A percentile compares a stretch with the other conserved stretches of the same genome.
phyloP scores from a whole-genome alignment of 805 yeast genomes.

The Wickerhamia fluorescens region DNA sequence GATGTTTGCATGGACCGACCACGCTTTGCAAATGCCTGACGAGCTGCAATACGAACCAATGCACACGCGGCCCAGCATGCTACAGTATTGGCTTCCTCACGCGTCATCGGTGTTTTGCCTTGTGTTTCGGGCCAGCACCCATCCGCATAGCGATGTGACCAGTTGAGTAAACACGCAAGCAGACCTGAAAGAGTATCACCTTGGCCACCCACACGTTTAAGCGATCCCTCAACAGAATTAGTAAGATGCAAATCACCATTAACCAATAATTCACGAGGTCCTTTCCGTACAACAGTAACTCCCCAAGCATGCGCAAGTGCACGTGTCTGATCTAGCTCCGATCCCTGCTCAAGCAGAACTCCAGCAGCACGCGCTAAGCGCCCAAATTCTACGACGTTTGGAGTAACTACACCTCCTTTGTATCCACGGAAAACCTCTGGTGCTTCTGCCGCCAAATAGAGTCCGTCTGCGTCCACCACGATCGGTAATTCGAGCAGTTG shows the following conservation, averaged over 20 bases:
- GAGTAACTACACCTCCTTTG: constrained; percentile 67
- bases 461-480: constrained; percentile 86
- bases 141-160: constrained; percentile 62
- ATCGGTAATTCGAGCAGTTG: constrained; percentile 56
- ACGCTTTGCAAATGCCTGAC: constrained; percentile 53
- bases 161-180: constrained; percentile 73
- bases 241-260: constrained; percentile 37
- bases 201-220: constrained; percentile 89
- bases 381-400: constrained; percentile 80
- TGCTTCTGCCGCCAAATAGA: constrained; percentile 55
- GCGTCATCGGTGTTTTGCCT: not conserved
- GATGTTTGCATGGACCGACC: constrained; percentile 84
- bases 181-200: constrained; percentile 91
- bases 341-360: constrained; percentile 3
- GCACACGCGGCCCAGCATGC: constrained; percentile 70
- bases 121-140: constrained; percentile 42
- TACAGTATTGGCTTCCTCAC: constrained; percentile 29
- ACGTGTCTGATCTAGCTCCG: not conserved
- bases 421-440: constrained; percentile 52
- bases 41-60: constrained; percentile 59
- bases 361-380: constrained; percentile 44
- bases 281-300: constrained; percentile 68
- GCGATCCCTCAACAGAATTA: constrained; percentile 53
- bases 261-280: constrained; percentile 57
- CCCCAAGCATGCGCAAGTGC: constrained; percentile 43